Conservation (phyloP, 495 filamentous ascomycete species). For the Penicilliopsis zonata region DNA sequence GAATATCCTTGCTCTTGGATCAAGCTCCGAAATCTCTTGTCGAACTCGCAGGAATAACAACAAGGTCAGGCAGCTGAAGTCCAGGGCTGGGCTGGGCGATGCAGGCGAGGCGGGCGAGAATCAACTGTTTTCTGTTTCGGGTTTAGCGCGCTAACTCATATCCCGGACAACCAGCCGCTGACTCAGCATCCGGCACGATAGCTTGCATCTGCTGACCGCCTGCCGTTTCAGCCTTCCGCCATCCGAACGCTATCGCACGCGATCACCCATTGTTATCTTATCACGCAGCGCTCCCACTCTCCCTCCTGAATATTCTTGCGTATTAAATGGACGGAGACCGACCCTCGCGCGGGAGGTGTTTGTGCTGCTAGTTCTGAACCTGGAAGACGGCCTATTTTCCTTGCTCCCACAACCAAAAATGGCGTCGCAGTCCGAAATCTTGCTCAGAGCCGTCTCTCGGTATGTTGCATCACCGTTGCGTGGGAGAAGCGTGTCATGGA, state of each 20-base stretch:
- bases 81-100: constrained; percentile 5
- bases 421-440: constrained; percentile 20
- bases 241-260: constrained; percentile 4
- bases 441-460: constrained; percentile 32
- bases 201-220: constrained; percentile 10
- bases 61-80: constrained; percentile 4
- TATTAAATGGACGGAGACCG: too few species aligned
- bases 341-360: too few species aligned
- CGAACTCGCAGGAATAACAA: too few species aligned
- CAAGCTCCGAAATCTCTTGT: too few species aligned
- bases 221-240: constrained; percentile 4
- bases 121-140: constrained; percentile 28
- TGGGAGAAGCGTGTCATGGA: neutral
- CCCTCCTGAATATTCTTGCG: too few species aligned
- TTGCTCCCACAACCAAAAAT: constrained; percentile 9
- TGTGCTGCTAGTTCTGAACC: too few species aligned
- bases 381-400: too few species aligned
- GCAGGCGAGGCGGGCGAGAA: constrained; percentile 15
- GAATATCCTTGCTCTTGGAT: too few species aligned
- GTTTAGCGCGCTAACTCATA: constrained; percentile 30
- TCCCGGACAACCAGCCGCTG: constrained; percentile 29
- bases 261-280: too few species aligned
- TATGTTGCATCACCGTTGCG: constrained; percentile 10
- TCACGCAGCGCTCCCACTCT: too few species aligned
- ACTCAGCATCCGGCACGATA: constrained; percentile 8